Evolutionary conservation across 306 rosid genomes (phyloP), one percentile per base, ranked within the genome.

Genomic region (Lathyrus sativus): DNA sequence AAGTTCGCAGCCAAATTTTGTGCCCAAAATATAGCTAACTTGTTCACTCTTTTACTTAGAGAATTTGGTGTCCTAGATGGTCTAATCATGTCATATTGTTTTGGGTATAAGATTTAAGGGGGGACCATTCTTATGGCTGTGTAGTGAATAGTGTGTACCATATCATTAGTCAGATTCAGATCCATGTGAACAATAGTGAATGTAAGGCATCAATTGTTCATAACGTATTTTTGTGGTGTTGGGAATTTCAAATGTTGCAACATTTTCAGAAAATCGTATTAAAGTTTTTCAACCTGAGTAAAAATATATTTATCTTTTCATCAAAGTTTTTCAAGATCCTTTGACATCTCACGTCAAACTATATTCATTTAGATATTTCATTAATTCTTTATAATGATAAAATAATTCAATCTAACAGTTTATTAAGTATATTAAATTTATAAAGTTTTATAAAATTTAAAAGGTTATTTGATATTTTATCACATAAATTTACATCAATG

Each of bases 111-210:
- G 70, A 71, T 78, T 78, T 65, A 24, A 29, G 66, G 68, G 85
- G 85, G 95, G 91, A 78, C 95, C 95, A 83, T 64, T 73, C 26
- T 50, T 71, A 70, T 46, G 51, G 33, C 70, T 70, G 73, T 82
- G 59, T 49, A 18, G 74, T 77, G 76, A 75, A 76, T 76, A 68
- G 74, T 77, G 76, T 77, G 78, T 76, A 68, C 79, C 58, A 54
- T 45, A 13, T 81, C 71, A 73, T 17, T 19, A 49, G 11, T 53
- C 59, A 22, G n/a, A 53, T 53, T 53, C 71, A 66, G 64, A 59
- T 74, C 75, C 85, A 77, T 66, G 82, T 69, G 80, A 81, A 50
- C 56, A 57, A 44, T 54, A 33, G 61, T 71, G 14, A 68, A 58
- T 39, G 12, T 67, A 49, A 69, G 46, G 39, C 58, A 62, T 13